These are phyloP conservation scores for Plasmodium chabaudi DNA, from an alignment of 169 alveolate species.

Conservation along the genomic window DNA sequence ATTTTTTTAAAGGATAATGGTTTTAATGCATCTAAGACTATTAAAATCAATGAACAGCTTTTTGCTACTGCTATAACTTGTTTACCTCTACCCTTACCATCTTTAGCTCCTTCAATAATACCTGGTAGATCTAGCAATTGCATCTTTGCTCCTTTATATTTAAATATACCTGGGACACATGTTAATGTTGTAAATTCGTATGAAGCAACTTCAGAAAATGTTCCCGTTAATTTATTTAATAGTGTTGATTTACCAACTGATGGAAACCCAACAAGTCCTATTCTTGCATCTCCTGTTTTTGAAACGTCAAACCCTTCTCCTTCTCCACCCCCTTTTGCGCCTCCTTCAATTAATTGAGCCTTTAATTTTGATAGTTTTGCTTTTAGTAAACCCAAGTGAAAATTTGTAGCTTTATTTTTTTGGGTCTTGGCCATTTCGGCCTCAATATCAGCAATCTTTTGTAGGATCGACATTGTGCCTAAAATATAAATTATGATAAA, in stretches of 20 bases:
- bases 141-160: slow-evolving; percentile 95
- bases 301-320: slow-evolving; percentile 88
- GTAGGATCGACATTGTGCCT: slow-evolving; percentile 89
- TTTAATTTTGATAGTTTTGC: slow-evolving; percentile 97
- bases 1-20: slow-evolving; percentile 94
- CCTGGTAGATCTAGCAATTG: slow-evolving; percentile 98
- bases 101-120: slow-evolving; percentile 96
- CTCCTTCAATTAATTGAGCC: slow-evolving; percentile 94
- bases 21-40: slow-evolving; percentile 96
- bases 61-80: slow-evolving; percentile 99
- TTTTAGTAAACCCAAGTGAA: slow-evolving; percentile 97
- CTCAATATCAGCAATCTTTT: slow-evolving; percentile 97
- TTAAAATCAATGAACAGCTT: slow-evolving; percentile 94
- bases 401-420: slow-evolving; percentile 98
- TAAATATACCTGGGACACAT: slow-evolving; percentile 97
- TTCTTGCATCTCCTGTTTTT: slow-evolving; percentile 99
- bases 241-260: slow-evolving; percentile 99
- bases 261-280: slow-evolving; percentile 99
- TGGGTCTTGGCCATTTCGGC: slow-evolving; percentile 99
- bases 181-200: slow-evolving; percentile 99
- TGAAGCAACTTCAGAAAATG: slow-evolving; percentile 97
- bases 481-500: background rate
- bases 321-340: slow-evolving; percentile 87
- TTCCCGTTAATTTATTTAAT: slow-evolving; percentile 96
- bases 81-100: slow-evolving; percentile 98